These are phyloP conservation scores for Xylariaceae sp. DNA, from an alignment of 2,329 filamentous ascomycete species.

Conservation along the genomic window DNA sequence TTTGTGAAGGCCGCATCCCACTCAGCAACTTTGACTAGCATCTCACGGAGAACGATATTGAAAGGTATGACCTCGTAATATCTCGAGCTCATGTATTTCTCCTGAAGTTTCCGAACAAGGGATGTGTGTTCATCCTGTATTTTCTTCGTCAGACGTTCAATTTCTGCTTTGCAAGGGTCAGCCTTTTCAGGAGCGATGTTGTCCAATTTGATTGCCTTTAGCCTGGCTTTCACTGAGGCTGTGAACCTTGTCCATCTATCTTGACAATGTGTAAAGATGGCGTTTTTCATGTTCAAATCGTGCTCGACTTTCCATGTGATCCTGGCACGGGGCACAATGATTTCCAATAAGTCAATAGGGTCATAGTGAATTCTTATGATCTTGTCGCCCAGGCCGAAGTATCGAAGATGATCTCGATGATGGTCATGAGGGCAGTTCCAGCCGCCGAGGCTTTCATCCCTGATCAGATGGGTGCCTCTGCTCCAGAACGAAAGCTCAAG, in stretches of 20 bases:
- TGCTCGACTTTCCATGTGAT: constrained; percentile 98
- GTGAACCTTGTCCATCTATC: constrained; percentile 85
- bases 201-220: constrained; percentile 87
- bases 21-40: constrained; percentile 87
- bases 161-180: constrained; percentile 76
- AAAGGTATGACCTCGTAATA: constrained; percentile 97
- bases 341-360: constrained; percentile 86
- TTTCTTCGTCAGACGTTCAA: constrained; percentile 73
- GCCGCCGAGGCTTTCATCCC: constrained; percentile 49
- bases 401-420: constrained; percentile 86
- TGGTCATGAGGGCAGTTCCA: constrained; percentile 79
- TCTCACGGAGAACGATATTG: constrained; percentile 82
- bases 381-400: constrained; percentile 85
- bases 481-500: constrained; percentile 98
- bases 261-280: constrained; percentile 78
- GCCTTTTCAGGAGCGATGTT: constrained; percentile 85
- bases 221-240: constrained; percentile 75
- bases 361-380: constrained; percentile 91
- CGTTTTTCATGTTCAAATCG: constrained; percentile 88
- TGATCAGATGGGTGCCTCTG: constrained; percentile 70
- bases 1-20: constrained; percentile 91
- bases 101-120: constrained; percentile 75
- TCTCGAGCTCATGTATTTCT: constrained; percentile 87
- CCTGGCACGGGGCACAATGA: constrained; percentile 83
- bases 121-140: constrained; percentile 79